Evolutionary conservation across 106 monocot genomes (phyloP).

Genomic region (Ottelia alismoides): DNA sequence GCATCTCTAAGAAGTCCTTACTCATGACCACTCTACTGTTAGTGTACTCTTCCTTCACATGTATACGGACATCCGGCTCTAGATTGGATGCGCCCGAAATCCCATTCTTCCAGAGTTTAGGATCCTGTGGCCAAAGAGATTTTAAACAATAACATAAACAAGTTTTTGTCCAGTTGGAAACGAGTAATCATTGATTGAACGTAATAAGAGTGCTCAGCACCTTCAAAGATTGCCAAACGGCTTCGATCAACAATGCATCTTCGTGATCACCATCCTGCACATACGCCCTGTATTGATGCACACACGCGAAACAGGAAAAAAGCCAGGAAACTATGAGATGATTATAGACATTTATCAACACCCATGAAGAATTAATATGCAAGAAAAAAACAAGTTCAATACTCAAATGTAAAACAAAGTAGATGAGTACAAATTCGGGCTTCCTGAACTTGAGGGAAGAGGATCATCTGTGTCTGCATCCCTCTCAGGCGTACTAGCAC

Average conservation of each 20-base stretch:
- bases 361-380: too few relatives aligned
- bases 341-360: not conserved
- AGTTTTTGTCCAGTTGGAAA: too few relatives aligned
- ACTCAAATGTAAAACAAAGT: not conserved
- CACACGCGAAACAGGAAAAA: not conserved
- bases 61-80: too few relatives aligned
- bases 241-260: constrained; percentile 36
- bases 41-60: too few relatives aligned
- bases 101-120: too few relatives aligned
- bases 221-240: constrained; percentile 43
- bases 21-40: too few relatives aligned
- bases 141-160: too few relatives aligned
- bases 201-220: too few relatives aligned
- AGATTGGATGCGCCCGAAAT: too few relatives aligned
- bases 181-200: too few relatives aligned
- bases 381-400: not conserved
- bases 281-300: constrained; percentile 8
- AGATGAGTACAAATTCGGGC: not conserved
- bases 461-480: not conserved
- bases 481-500: not conserved
- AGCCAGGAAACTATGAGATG: not conserved
- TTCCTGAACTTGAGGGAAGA: not conserved
- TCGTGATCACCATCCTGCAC: constrained; percentile 23
- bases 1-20: too few relatives aligned
- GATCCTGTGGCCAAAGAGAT: too few relatives aligned